phyloP scores from a whole-genome alignment of 116 monocot species.

The Papilionanthe hybrid region DNA sequence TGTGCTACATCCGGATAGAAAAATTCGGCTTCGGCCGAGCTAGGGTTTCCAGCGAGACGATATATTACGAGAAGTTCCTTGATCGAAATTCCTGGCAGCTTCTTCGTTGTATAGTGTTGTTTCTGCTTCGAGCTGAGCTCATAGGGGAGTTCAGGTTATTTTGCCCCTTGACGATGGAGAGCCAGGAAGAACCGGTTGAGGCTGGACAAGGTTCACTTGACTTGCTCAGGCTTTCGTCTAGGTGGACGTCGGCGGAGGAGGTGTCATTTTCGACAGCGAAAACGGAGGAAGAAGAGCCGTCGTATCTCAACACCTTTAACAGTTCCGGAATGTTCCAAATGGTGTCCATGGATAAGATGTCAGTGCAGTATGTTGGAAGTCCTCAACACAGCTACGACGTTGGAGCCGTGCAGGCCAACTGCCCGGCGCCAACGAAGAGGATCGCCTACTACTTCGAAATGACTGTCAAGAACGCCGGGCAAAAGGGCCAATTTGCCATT shows the following conservation, averaged over 20 bases:
- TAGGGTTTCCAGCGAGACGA: neutral
- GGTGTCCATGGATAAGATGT: conserved; percentile 40
- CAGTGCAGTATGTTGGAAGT: conserved; percentile 25
- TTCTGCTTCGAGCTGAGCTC: neutral
- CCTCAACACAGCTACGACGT: conserved; percentile 26
- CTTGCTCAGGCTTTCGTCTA: conserved; percentile 6
- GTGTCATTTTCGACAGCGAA: neutral
- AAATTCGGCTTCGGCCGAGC: neutral
- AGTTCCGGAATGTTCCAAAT: conserved; percentile 31
- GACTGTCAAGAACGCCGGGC: conserved; percentile 36
- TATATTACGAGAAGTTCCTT: neutral
- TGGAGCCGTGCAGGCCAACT: conserved; percentile 34
- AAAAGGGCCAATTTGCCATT: conserved; percentile 26
- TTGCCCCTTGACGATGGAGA: conserved; percentile 2
- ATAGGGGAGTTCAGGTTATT: neutral
- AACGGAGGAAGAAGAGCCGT: conserved; percentile 17
- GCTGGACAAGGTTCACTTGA: neutral
- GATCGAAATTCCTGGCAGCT: neutral
- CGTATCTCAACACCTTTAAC: conserved; percentile 42
- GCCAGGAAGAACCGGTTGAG: conserved; percentile 2
- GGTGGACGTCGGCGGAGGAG: neutral
- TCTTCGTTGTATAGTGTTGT: neutral
- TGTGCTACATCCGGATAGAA: too few species aligned
- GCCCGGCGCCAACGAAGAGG: conserved; percentile 29
- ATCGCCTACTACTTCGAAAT: conserved; percentile 46